Percentiles rank a stretch among this genome's conserved stretches.
Conservation (phyloP, 2,329 filamentous ascomycete species). For the Eurotiales sp. region DNA sequence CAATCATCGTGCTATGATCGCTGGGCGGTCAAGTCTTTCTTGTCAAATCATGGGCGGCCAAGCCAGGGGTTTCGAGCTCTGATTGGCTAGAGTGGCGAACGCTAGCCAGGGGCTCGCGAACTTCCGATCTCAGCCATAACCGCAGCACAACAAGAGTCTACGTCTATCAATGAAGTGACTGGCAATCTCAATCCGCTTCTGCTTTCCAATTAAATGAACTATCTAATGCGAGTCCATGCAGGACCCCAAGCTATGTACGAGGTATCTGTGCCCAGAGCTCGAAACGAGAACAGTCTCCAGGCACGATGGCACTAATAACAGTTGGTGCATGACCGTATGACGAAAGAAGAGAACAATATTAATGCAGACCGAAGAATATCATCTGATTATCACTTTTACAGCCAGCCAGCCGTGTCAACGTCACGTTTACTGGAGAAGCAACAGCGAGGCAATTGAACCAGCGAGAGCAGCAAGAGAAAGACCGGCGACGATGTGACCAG, state of each 20-base stretch:
- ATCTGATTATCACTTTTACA: too few species aligned
- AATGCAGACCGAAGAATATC: too few species aligned
- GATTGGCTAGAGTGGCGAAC: not conserved
- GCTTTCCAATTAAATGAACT: slow-evolving; percentile 5
- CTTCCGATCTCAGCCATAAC: too few species aligned
- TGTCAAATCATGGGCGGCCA: not conserved
- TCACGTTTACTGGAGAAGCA: slow-evolving; percentile 25
- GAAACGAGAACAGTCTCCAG: not conserved
- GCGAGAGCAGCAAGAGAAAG: slow-evolving; percentile 27
- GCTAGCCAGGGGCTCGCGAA: too few species aligned
- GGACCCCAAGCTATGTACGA: slow-evolving; percentile 4
- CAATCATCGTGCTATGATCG: not conserved
- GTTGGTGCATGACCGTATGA: not conserved
- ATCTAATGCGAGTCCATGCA: slow-evolving; percentile 3
- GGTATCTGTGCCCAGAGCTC: not conserved
- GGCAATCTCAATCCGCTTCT: slow-evolving; percentile 3
- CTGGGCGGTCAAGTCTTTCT: not conserved
- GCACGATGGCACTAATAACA: slow-evolving; percentile 1
- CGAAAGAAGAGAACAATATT: not conserved
- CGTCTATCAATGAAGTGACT: too few species aligned
- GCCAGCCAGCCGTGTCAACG: too few species aligned
- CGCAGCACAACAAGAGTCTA: too few species aligned
- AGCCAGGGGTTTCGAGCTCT: not conserved
- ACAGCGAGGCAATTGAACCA: slow-evolving; percentile 30
- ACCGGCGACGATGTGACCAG: slow-evolving; percentile 24